phyloP scores from a whole-genome alignment of 1,284 basidiomycete species.

The Irpex sp. region DNA sequence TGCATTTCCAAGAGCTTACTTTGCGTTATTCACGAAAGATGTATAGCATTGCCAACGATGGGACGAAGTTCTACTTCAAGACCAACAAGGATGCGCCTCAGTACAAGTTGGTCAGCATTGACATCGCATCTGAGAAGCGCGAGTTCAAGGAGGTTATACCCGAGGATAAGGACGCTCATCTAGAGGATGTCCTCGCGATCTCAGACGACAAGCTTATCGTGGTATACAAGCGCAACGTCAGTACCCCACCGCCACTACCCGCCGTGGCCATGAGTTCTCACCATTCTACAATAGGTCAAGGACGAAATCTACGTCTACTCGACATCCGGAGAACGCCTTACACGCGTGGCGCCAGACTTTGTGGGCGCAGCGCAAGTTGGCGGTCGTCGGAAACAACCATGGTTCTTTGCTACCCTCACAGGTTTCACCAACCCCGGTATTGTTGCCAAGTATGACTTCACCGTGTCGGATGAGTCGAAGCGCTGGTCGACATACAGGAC shows the following conservation, averaged over 20 bases:
- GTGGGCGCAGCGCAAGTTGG: constrained; percentile 65
- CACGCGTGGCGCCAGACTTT: constrained; percentile 62
- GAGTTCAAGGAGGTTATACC: constrained; percentile 64
- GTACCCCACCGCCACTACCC: constrained; percentile 13
- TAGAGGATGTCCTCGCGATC: constrained; percentile 52
- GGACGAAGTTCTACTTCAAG: constrained; percentile 58
- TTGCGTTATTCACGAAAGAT: constrained; percentile 1
- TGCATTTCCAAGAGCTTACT: background rate
- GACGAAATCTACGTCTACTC: constrained; percentile 80
- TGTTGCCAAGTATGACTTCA: constrained; percentile 62
- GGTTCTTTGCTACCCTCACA: constrained; percentile 66
- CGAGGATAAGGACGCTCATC: constrained; percentile 62
- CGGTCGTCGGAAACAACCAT: constrained; percentile 53
- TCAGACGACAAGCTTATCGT: constrained; percentile 60
- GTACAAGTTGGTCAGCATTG: constrained; percentile 66
- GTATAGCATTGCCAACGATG: constrained; percentile 63
- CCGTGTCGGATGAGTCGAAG: constrained; percentile 38
- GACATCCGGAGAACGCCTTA: constrained; percentile 53
- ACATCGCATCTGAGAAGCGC: constrained; percentile 45
- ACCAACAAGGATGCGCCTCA: constrained; percentile 68
- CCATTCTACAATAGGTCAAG: constrained; percentile 50
- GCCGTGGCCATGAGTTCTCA: background rate
- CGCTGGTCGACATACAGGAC: constrained; percentile 60
- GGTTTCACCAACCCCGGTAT: constrained; percentile 78
- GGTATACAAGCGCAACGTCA: constrained; percentile 74